Base-by-base conservation (phyloP, 768 basidiomycete species). In the Amanita inopinata region DNA sequence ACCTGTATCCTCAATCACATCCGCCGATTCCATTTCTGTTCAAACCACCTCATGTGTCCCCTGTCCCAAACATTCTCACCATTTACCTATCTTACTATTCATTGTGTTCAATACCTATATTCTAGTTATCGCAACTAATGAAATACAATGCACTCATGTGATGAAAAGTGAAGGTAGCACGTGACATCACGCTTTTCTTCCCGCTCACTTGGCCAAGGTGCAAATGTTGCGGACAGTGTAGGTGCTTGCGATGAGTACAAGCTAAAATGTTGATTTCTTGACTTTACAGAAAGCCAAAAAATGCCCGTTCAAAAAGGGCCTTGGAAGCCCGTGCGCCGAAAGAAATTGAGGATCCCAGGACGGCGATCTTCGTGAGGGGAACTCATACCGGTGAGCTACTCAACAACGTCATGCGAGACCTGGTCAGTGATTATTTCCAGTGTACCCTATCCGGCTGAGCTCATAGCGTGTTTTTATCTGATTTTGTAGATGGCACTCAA, bases 301-400 rank as follows among this genome's bases (percentile, higher is more conserved):
- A 94, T 73, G 93, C 96, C 4, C 78, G 94, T 25, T 85, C 86
- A 10, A 99, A 98, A 63, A 74, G 96, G 47, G 93, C 76, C 0
- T 54, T 93, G 52, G 86, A 87, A 22, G 86, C 84, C 25, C 75
- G 92, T 8, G 83, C 83, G 53, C 78, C 96, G 0, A 93, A 94
- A 57, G 81, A 92, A 52, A 70, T 94, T 43, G 91, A 93, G 62
- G 90, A 88, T 56, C 71, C 78, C 25, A 80, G 92, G 51, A 90
- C 81, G 15, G 82, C 83, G 8, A 74, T 99, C 45, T 94, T 99
- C 59, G 90, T 96, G 18, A 77, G 82, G 49, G 91, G 93, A 7
- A 86, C 83, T 12, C 81, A 88, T 55, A 76, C 86, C 0, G 89
- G 90, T 12, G 84, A 92, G 53, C 72, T 77, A 17, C 71, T 96